Conservation (phyloP, 2,329 filamentous ascomycete genomes). For the Coniosporium tulheliwenetii region DNA sequence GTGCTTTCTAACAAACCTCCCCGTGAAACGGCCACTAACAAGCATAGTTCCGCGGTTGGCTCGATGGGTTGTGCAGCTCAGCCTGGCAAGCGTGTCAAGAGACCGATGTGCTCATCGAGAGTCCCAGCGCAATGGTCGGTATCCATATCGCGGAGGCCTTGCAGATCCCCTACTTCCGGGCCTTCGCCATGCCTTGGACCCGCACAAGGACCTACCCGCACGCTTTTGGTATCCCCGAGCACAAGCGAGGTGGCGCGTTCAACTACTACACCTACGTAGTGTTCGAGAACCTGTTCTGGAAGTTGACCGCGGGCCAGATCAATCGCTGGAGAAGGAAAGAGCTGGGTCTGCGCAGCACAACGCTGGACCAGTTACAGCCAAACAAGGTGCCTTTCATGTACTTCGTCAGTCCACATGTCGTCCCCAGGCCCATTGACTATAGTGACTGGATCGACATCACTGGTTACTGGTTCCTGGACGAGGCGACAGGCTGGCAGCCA, state of each 20-base stretch:
- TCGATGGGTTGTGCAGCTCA: constrained; percentile 72
- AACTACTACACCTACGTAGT: constrained; percentile 77
- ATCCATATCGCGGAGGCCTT: constrained; percentile 95
- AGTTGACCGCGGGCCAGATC: constrained; percentile 75
- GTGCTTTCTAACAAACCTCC: background rate
- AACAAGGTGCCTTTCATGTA: constrained; percentile 98
- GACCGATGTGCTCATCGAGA: constrained; percentile 84
- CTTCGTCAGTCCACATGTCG: constrained; percentile 88
- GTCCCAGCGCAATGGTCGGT: constrained; percentile 89
- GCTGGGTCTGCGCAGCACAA: constrained; percentile 65
- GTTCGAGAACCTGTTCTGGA: constrained; percentile 97
- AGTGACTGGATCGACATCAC: constrained; percentile 96
- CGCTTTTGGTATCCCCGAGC: constrained; percentile 82
- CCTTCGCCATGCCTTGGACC: constrained; percentile 98
- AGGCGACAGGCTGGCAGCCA: constrained; percentile 54
- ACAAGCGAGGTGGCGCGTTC: constrained; percentile 89
- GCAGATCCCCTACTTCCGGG: constrained; percentile 85
- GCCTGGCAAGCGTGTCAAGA: constrained; percentile 74
- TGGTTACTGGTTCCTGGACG: constrained; percentile 95
- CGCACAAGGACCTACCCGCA: constrained; percentile 90
- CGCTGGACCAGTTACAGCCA: constrained; percentile 76
- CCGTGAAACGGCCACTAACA: background rate
- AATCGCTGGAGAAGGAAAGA: constrained; percentile 82
- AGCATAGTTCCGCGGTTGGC: constrained; percentile 66
- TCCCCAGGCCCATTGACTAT: constrained; percentile 87